Evolutionary conservation across 2,329 filamentous ascomycete species (phyloP).

Genomic region (Mollisiaceae sp.): DNA sequence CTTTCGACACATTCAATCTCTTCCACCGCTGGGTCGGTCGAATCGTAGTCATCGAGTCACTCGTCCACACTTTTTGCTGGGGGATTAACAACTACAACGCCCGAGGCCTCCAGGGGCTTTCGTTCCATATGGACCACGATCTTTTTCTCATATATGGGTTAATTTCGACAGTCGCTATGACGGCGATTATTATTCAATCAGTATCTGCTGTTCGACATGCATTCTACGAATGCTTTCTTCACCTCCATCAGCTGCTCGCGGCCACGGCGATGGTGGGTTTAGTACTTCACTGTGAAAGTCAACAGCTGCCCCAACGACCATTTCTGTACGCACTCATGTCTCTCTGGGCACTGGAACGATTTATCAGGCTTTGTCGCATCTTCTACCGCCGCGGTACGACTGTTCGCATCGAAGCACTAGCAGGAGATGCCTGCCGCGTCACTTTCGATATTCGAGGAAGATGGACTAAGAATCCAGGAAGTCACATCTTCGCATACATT

Average conservation of each 20-base stretch:
- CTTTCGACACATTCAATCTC: slow-evolving; percentile 81
- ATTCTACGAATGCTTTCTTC: slow-evolving; percentile 78
- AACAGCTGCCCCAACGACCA: slow-evolving; percentile 57
- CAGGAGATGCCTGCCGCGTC: slow-evolving; percentile 73
- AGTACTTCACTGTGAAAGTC: slow-evolving; percentile 66
- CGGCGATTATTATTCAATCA: slow-evolving; percentile 66
- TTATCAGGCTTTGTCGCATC: slow-evolving; percentile 61
- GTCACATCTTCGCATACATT: slow-evolving; percentile 79
- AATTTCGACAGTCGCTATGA: slow-evolving; percentile 43
- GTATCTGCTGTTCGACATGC: slow-evolving; percentile 73
- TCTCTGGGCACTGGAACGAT: slow-evolving; percentile 70
- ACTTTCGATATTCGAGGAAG: slow-evolving; percentile 74
- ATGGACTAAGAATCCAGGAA: slow-evolving; percentile 73
- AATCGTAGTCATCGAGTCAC: slow-evolving; percentile 70
- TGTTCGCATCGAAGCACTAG: slow-evolving; percentile 74
- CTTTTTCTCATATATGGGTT: slow-evolving; percentile 60
- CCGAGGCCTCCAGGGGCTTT: slow-evolving; percentile 54
- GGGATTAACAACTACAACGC: slow-evolving; percentile 50
- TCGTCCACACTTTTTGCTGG: slow-evolving; percentile 68
- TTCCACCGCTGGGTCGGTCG: slow-evolving; percentile 80
- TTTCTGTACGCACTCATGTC: slow-evolving; percentile 64
- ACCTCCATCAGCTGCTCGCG: slow-evolving; percentile 69
- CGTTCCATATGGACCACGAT: slow-evolving; percentile 43
- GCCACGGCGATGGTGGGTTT: slow-evolving; percentile 63
- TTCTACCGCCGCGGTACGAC: slow-evolving; percentile 69